Base-by-base conservation (phyloP, 2,329 filamentous ascomycete species). In the Erysiphe pulchra region DNA sequence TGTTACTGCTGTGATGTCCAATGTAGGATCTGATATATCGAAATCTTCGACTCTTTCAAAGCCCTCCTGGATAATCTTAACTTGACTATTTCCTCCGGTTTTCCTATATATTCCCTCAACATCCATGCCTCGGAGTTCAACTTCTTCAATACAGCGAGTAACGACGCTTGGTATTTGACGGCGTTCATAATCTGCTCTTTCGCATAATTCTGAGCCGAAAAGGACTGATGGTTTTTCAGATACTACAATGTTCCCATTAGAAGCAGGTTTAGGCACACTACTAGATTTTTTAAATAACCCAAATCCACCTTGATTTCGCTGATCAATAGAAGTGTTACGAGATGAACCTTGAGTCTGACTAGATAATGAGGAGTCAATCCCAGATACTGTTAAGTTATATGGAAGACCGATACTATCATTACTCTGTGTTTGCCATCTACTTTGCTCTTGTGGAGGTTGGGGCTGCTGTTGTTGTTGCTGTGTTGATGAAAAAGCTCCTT, bases 41-140 rank as follows among this genome's bases (percentile, higher is more conserved):
- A 76, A 90, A 56, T 87, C 82, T 51, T 80, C 73, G 48, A 73
- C 78, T 60, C 77, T 79, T 60, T 94, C 86, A 59, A 98, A 95
- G 12, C 86, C 85, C 52, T 86, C 81, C 56, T 87, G 83, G 54
- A 98, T 82, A 56, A 73, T 69, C 60, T 92, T 92, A 58, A 93
- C 80, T 60, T 92, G 84, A 9, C 82, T 84, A 55, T 80, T 85
- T 52, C 86, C 90, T 47, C 90, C 90, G 44, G 86, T 93, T 68
- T 98, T 98, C 56, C 90, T 77, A 64, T 98, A 98, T 54, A 98
- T 92, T 50, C 90, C 90, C 63, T 95, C 90, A 53, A 92, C 74
- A 55, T 95, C 86, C 83, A 98, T 93, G 62, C 87, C 90, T 58
- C 90, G 77, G 18, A 90, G 65, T 61, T 98, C 90, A 36, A 98